Evolutionary conservation across 1,284 basidiomycete species (phyloP), one percentile per base, ranked within the genome.

Genomic region (Cryptococcus sp.): DNA sequence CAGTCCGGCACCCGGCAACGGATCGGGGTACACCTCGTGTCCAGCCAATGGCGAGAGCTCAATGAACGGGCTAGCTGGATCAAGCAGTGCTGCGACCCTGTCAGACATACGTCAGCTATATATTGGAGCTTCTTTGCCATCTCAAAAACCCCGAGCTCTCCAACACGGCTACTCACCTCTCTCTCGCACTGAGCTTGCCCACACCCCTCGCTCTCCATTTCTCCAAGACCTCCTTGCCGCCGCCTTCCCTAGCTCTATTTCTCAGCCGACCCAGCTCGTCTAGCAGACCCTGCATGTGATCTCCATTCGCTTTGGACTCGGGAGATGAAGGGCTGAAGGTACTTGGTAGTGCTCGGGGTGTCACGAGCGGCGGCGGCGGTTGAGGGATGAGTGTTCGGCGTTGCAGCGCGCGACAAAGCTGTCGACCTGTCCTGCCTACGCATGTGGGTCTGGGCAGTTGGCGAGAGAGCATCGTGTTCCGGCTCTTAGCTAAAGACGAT

Each of bases 1-100:
- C 58, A 97, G 85, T 17, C 93, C 93, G 1, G 91, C 94, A 0
- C 88, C 90, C 13, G 93, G 93, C 40, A 97, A 85, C 46, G 82
- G 80, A 66, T 93, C 86, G 0, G 85, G 82, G 72, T 97, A 97
- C 20, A 96, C 89, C 17, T 88, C 90, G 70, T 94, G 86, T 13
- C 89, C 93, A 20, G 93, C 93, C 5, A 95, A 80, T 27, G 86
- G 81, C 1, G 90, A 93, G 5, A 97, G 82, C 75, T 97, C 93
- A 25, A 97, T 80, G 76, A 96, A 97, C 0, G 94, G 92, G 11
- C 90, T 89, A 69, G 88, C 85, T 8, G 89, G 87, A 75, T 97
- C 93, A 35, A 97, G 79, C 16, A 97, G 80, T 6, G 84, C 77
- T 3, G 84, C 80, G 17, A 90, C 79, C 60, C 87, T 88, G 61